Base-by-base conservation (phyloP, 192 early-diverging fungal species). In the Linnemannia elongata region DNA sequence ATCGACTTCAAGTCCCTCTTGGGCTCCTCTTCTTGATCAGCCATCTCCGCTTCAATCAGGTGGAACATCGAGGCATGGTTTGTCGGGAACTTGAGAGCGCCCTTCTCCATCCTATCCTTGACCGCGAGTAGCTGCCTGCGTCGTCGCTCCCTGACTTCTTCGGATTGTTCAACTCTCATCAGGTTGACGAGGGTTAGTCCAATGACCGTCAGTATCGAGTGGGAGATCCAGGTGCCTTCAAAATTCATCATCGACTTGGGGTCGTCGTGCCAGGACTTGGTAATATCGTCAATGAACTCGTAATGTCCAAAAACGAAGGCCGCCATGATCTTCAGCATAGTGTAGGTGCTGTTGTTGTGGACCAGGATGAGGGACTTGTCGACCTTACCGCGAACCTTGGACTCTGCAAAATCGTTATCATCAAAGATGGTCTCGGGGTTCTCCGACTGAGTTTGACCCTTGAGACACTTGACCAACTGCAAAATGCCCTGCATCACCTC, bases 11-110 rank as follows among this genome's bases (percentile, higher is more conserved):
- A 15, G 15, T 81, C 72, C 33, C 52, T 78, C 17, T 4, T 27
- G 2, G 57, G 0, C 49, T 55, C 70, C 3, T 78, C 60, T 13
- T 79, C 77, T 33, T 87, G 85, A 38, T 87, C 85, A 5, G 85
- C 79, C 44, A 87, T 87, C 60, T 87, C 85, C 3, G 85, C 85
- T 22, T 87, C 74, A n/a, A 87, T 42, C 13, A 87, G 47, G 33
- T 87, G 68, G 38, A 81, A 87, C 85, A 87, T 87, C 24, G 85
- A 79, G 24, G 85, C 85, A 70, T 87, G 85, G 54, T 87, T 87
- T 35, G 78, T 81, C 33, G 85, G 85, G 35, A 42, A 81, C n/a
- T 81, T 81, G 13, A 18, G 20, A 0, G 80, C 75, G 3, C 80
- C 79, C 0, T 54, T 68, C 22, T 76, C 85, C 85, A 87, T 87